Evolutionary conservation across 208 protist genomes (phyloP), one percentile per base, ranked within the genome.

Genomic region (Novymonas esmeraldas): DNA sequence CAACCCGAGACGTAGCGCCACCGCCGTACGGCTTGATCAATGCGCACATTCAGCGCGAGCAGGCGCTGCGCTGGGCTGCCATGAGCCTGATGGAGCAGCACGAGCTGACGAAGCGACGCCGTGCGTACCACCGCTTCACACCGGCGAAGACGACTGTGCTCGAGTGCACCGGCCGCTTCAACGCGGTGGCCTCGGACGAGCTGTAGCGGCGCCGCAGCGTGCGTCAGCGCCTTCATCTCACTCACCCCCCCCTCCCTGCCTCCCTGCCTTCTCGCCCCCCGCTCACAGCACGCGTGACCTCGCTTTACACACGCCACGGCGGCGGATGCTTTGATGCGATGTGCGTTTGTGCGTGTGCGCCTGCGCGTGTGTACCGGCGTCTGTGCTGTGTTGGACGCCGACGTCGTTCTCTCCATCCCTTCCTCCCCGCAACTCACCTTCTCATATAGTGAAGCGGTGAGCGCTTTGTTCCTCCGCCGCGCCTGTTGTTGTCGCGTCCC

Each of bases 1-100:
- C 34, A 13, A 42, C 57, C 31, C 26, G 2, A 0, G 10, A 66
- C 26, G 58, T n/a, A 0, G 42, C 70, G 10, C 51, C 73, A 0
- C 90, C 90, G 20, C 78, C 72, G 33, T 95, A 87, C 52, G 46
- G 84, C 49, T 75, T 93, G 29, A 65, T 95, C 3, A 46, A 78
- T 0, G 80, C 78, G 28, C 74, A 89, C 73, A 81, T 93, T 22
- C 52, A n/a, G 33, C 78, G 86, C 16, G 76, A 91, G 70, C 52
- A 39, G 0, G 62, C 50, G 2, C 64, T 91, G 57, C 76, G 82
- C 38, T 58, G 71, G 52, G 62, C 64, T 2, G 46, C 60, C 54
- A 78, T 89, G 69, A 85, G 69, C 28, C 42, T 82, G 49, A 41
- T 83, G 58, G 66, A 89, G 54, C 51, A 67, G 34, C 78, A 83